These are phyloP conservation scores for Aristolochia fimbriata DNA, from an alignment of 164 flowering plant species.

Conservation along the genomic window DNA sequence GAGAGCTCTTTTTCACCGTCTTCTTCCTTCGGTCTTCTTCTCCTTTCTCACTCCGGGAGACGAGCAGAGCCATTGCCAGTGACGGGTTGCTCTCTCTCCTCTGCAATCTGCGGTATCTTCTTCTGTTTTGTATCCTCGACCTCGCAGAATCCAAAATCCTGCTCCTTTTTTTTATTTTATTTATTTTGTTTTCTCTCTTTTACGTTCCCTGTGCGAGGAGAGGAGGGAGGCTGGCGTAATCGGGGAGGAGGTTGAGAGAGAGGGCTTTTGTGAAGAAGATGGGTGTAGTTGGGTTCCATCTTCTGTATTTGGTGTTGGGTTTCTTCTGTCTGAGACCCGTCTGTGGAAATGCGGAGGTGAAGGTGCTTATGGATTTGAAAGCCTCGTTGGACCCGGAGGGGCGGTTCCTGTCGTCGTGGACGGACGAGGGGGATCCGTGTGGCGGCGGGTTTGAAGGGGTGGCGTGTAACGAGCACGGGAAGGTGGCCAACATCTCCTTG, in stretches of 20 bases:
- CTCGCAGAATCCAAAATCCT: no score
- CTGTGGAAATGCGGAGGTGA: constrained; percentile 31
- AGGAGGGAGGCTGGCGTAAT: neutral
- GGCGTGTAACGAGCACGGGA: constrained; percentile 64
- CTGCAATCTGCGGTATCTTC: no score
- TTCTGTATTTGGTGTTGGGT: constrained; percentile 8
- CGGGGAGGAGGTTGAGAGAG: neutral
- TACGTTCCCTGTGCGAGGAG: no score
- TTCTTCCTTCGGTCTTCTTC: no score
- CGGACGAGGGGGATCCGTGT: constrained; percentile 45
- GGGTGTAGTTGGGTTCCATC: constrained; percentile 1
- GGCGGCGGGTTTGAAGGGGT: constrained; percentile 64
- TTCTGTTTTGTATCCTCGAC: no score
- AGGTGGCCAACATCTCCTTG: constrained; percentile 71
- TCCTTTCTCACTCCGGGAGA: no score
- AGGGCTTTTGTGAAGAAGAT: neutral
- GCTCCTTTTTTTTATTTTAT: no score
- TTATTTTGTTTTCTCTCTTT: no score
- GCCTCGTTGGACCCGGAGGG: constrained; percentile 57
- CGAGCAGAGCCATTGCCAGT: no score
- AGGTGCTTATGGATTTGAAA: constrained; percentile 54
- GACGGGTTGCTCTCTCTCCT: no score
- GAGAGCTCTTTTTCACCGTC: no score
- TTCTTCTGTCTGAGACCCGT: constrained; percentile 3
- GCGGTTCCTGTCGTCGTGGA: constrained; percentile 64